Evolutionary conservation across 768 basidiomycete genomes (phyloP), one percentile per base, ranked within the genome.

Genomic region (Flagelloscypha sp.): DNA sequence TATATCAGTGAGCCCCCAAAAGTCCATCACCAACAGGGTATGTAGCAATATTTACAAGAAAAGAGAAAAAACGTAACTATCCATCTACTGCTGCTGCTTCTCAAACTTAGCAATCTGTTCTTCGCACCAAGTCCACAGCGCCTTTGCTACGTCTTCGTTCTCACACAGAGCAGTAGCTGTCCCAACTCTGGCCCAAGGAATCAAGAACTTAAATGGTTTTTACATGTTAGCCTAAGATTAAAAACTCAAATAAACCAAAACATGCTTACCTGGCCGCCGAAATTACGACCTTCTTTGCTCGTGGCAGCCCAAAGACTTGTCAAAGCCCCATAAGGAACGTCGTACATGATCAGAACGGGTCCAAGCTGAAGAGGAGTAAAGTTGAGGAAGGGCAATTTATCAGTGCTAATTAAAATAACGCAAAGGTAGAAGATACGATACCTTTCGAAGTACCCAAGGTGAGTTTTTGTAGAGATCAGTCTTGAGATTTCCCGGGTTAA

Each of bases 401-500:
- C 20, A 33, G 6, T 20, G 8, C 20, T n/a, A 19, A 16, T 9
- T 10, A 10, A 9, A 9, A 10, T 10, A 16, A 16, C 8, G 17
- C 17, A 16, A 9, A 21, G 13, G 20, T 6, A 16, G 12, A 7
- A 33, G n/a, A 13, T 20, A 7, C 32, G 17, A 13, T 6, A 33
- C 6, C 20, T 10, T 31, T 5, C 21, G 11, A 35, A 3, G 9
- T 30, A 16, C 1, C 27, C 38, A 2, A 24, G 5, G 29, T 56
- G 41, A 3, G 56, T 50, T 11, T 9, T 13, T 9, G 9, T 7
- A 17, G 15, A 56, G 19, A 3, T 49, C 50, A 1, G 55, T 56
- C 12, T 35, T 32, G 30, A 41, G 32, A 27, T 21, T 18, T 24
- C 37, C 65, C n/a, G 66, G 66, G 33, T 70, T 59, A 17, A 68